Percentiles rank a stretch among this genome's conserved stretches.
phyloP scores from a whole-genome alignment of 305 asterid species.

The Fraxinus ornus region DNA sequence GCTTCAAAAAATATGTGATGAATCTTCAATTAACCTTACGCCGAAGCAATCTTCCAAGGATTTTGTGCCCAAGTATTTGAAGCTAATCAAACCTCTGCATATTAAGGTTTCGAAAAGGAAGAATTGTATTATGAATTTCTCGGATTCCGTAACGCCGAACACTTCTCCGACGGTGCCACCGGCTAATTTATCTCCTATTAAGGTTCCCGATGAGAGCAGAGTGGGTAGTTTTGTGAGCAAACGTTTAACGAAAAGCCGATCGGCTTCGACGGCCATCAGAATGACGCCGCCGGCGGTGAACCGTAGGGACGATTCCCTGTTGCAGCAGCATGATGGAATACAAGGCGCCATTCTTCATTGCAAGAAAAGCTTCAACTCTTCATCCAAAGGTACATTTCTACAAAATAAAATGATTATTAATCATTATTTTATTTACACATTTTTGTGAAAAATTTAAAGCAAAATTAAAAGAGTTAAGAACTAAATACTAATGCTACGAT shows the following conservation, averaged over 20 bases:
- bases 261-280: constrained; percentile 30
- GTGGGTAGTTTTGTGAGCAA: constrained; percentile 31
- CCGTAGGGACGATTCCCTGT: constrained; percentile 44
- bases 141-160: constrained; percentile 10
- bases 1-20: constrained; percentile 40
- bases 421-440: background rate
- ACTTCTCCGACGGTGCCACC: constrained; percentile 17
- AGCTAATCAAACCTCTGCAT: constrained; percentile 64
- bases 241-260: constrained; percentile 40
- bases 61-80: constrained; percentile 53
- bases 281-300: constrained; percentile 24
- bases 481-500: background rate
- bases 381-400: constrained; percentile 26
- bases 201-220: constrained; percentile 23
- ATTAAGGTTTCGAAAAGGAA: constrained; percentile 43
- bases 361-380: constrained; percentile 44
- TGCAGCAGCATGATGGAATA: constrained; percentile 46
- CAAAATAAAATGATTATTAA: too few species aligned
- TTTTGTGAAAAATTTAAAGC: background rate
- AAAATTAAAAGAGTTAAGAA: background rate
- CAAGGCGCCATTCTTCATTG: constrained; percentile 55
- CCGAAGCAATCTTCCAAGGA: constrained; percentile 27
- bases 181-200: constrained; percentile 31
- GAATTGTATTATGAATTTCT: constrained; percentile 9
- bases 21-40: constrained; percentile 26